Evolutionary conservation across 176 grass and related monocot species (phyloP).

Genomic region (Stipa capillata): DNA sequence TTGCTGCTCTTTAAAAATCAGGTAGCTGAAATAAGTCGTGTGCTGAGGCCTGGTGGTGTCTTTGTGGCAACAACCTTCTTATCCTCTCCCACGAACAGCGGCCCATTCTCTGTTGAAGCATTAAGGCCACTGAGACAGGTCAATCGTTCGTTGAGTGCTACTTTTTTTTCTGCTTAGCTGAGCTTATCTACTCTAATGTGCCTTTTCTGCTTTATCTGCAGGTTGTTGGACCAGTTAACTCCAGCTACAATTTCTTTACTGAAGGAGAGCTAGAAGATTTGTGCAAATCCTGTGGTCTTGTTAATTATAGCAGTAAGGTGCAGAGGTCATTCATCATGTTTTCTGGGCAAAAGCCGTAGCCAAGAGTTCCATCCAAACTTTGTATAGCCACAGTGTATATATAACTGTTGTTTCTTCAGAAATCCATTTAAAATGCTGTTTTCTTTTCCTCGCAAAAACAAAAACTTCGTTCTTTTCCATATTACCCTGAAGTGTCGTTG

Average conservation of each 20-base stretch:
- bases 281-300: constrained; percentile 76
- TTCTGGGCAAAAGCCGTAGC: constrained; percentile 74
- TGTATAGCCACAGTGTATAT: background rate
- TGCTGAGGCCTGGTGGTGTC: constrained; percentile 73
- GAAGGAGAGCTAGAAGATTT: constrained; percentile 86
- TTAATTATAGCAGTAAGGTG: constrained; percentile 76
- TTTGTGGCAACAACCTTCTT: constrained; percentile 92
- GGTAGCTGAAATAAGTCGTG: constrained; percentile 94
- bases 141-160: background rate
- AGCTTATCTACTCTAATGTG: background rate
- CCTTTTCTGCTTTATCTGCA: constrained; percentile 23
- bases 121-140: constrained; percentile 74
- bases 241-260: constrained; percentile 82
- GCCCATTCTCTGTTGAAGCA: constrained; percentile 45
- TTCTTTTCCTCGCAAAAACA: too few species aligned
- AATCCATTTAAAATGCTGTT: background rate
- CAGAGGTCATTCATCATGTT: constrained; percentile 92
- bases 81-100: constrained; percentile 55
- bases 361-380: background rate
- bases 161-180: background rate
- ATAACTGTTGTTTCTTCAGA: background rate
- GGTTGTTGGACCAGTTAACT: constrained; percentile 60
- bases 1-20: constrained; percentile 28
- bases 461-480: too few species aligned
- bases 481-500: too few species aligned